Conservation (phyloP, 2,329 filamentous ascomycete genomes). For the Cercospora sp. region DNA sequence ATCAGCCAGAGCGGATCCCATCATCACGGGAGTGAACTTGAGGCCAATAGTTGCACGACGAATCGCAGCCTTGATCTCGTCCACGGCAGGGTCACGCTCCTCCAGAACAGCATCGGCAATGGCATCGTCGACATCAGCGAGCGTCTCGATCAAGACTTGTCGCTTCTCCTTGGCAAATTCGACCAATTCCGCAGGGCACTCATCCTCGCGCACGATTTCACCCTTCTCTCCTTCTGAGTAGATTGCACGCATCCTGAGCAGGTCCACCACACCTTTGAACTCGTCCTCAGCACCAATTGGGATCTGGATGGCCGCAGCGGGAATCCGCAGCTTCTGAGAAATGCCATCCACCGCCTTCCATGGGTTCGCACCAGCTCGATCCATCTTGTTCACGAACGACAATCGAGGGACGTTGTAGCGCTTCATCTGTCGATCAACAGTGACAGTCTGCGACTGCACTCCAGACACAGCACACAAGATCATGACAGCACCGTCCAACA, state of each 20-base stretch:
- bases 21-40: conserved; percentile 92
- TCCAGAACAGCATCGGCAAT: conserved; percentile 95
- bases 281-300: conserved; percentile 91
- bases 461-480: conserved; percentile 96
- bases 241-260: conserved; percentile 87
- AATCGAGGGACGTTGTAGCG: conserved; percentile 94
- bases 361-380: conserved; percentile 96
- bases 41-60: conserved; percentile 82
- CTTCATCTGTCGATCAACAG: conserved; percentile 97
- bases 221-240: conserved; percentile 85
- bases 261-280: conserved; percentile 88
- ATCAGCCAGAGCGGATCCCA: conserved; percentile 93
- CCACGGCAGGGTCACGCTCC: conserved; percentile 72
- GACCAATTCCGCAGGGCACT: conserved; percentile 77
- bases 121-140: conserved; percentile 96
- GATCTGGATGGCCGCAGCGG: conserved; percentile 89
- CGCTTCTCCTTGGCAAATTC: conserved; percentile 79
- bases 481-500: conserved; percentile 96
- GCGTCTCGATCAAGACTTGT: conserved; percentile 83
- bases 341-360: conserved; percentile 98
- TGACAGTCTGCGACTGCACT: conserved; percentile 97
- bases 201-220: conserved; percentile 73
- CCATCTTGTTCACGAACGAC: conserved; percentile 99
- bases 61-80: conserved; percentile 90
- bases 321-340: conserved; percentile 90